phyloP scores from a whole-genome alignment of 805 yeast species.

The Grigorovia transvaalensis region DNA sequence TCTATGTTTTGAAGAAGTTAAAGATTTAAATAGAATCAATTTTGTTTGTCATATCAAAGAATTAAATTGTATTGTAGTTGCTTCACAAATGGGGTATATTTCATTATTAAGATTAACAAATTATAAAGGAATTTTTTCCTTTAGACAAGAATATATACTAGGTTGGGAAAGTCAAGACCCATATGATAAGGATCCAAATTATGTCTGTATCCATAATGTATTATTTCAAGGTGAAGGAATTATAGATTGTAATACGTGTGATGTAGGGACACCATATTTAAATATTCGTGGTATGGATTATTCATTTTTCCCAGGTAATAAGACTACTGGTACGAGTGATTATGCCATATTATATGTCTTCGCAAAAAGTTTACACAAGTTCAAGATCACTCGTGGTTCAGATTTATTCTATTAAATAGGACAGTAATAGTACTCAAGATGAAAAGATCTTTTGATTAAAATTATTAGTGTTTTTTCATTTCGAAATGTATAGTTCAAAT shows the following conservation, averaged over 20 bases:
- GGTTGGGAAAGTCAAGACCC: conserved; percentile 21
- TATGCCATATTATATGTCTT: conserved; percentile 12
- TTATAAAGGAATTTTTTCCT: conserved; percentile 20
- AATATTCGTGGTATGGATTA: conserved; percentile 17
- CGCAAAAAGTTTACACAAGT: neutral
- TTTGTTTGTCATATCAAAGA: conserved; percentile 18
- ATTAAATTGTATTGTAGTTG: conserved; percentile 19
- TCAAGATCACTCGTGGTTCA: conserved; percentile 2
- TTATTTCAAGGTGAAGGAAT: neutral
- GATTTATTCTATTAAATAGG: neutral
- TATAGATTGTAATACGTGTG: conserved; percentile 11
- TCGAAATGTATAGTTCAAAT: too few species aligned
- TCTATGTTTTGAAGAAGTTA: neutral
- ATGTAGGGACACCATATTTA: conserved; percentile 12
- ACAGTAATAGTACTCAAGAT: too few species aligned
- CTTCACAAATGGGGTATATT: conserved; percentile 18
- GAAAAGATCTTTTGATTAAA: neutral
- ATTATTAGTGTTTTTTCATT: too few species aligned
- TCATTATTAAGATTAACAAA: conserved; percentile 21
- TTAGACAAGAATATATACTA: conserved; percentile 22
- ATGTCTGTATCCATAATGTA: conserved; percentile 9
- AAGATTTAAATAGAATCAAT: conserved; percentile 10
- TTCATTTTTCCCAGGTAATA: conserved; percentile 10
- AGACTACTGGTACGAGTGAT: conserved; percentile 3
- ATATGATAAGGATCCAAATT: conserved; percentile 1